Base-by-base conservation (phyloP, 2,329 filamentous ascomycete genomes). In the Diaporthe caulivora region DNA sequence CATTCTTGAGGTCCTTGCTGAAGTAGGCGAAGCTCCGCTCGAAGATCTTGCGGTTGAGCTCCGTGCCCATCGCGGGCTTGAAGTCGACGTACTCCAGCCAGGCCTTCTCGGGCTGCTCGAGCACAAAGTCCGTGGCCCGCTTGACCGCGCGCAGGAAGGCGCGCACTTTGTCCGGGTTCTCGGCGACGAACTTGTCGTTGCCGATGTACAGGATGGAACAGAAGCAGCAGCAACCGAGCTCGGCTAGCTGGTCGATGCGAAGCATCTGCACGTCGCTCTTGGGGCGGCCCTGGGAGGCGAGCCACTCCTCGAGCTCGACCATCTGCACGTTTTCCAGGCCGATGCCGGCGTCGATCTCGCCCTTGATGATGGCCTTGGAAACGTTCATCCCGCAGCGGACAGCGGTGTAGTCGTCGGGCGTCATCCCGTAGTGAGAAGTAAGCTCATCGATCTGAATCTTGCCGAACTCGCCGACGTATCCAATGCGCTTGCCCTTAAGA, bases 401-500 rank as follows among this genome's bases (percentile, higher is more conserved):
- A 47, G 93, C 92, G 1, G 91, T 93, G 86, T 95, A 95, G 84
- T 95, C 92, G 8, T 86, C 83, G 0, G 92, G 90, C 1, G 88
- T 87, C 90, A 95, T 94, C 80, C 92, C 92, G 81, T 94, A 94
- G 87, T 95, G 90, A 58, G 91, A 91, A 64, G 93, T 95, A 75
- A 95, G 88, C 81, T 95, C 93, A 81, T 95, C 93, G 77, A 95
- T 94, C 84, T 95, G 93, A 81, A 95, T 94, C 89, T 92, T 95
- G 83, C 93, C 93, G 76, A 95, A 95, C 81, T 95, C 93, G 78
- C 93, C 93, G 72, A 95, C 93, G 77, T 95, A 95, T 80, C 93
- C 93, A 80, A 95, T 95, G 31, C 88, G 90, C 85, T 94, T 94
- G 77, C 92, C 93, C 83, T 92, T 92, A 77, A 95, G 89, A 53